phyloP scores from a whole-genome alignment of 495 filamentous ascomycete genomes.

The Tetracladium setigerum region DNA sequence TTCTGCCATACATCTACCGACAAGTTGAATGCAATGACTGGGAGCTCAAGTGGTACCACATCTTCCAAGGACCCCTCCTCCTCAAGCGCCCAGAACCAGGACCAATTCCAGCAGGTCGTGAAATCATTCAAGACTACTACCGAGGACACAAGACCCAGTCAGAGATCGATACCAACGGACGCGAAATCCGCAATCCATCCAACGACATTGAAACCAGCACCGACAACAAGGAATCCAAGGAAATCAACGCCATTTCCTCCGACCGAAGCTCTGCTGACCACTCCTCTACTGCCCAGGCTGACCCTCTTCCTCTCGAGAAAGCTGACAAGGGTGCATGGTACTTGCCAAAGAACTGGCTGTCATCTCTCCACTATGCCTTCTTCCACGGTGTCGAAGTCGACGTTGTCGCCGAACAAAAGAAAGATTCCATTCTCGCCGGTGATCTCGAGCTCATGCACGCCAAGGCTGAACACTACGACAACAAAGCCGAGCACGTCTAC shows the following conservation, averaged over 20 bases:
- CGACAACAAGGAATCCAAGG: slow-evolving; percentile 2
- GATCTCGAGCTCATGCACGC: slow-evolving; percentile 50
- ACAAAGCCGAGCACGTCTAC: slow-evolving; percentile 69
- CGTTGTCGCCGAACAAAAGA: slow-evolving; percentile 39
- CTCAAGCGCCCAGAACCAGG: slow-evolving; percentile 42
- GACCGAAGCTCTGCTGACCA: slow-evolving; percentile 13
- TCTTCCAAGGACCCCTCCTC: slow-evolving; percentile 49
- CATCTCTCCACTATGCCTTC: slow-evolving; percentile 36
- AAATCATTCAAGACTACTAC: slow-evolving; percentile 48
- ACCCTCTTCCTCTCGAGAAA: slow-evolving; percentile 5
- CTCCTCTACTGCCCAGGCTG: neutral
- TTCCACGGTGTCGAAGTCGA: slow-evolving; percentile 56
- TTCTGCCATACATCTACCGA: slow-evolving; percentile 56
- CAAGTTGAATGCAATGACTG: slow-evolving; percentile 47
- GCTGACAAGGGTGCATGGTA: slow-evolving; percentile 32
- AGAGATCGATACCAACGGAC: slow-evolving; percentile 18
- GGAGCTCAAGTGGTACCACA: slow-evolving; percentile 48
- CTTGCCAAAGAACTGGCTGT: slow-evolving; percentile 31
- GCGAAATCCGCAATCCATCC: slow-evolving; percentile 12
- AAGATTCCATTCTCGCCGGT: slow-evolving; percentile 41
- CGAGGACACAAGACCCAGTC: slow-evolving; percentile 25
- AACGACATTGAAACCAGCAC: slow-evolving; percentile 15
- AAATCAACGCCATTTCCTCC: slow-evolving; percentile 2
- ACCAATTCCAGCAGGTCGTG: slow-evolving; percentile 30
- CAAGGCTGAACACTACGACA: slow-evolving; percentile 59